Conservation (phyloP, 176 grass and related monocot genomes). For the Oryza coarctata region DNA sequence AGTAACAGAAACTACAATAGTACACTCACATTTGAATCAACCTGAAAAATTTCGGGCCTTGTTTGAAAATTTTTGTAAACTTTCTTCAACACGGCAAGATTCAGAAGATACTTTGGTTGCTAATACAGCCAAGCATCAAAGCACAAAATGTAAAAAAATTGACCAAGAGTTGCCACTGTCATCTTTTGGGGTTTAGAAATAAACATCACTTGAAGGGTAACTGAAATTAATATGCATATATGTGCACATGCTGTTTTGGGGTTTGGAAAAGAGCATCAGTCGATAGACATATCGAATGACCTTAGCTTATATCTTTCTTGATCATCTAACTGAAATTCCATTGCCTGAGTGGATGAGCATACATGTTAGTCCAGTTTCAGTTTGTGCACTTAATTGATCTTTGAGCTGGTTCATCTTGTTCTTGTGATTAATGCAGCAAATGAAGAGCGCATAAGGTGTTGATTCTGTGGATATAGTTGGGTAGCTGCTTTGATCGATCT, state of each 20-base stretch:
- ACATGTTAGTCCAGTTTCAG: background rate
- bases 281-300: background rate
- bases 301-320: background rate
- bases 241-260: background rate
- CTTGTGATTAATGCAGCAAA: slow-evolving; percentile 36
- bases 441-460: slow-evolving; percentile 37
- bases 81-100: background rate
- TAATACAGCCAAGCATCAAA: background rate
- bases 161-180: background rate
- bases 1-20: background rate
- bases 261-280: background rate
- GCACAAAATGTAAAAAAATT: background rate
- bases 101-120: background rate
- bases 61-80: background rate
- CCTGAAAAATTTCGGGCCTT: background rate
- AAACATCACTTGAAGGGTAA: background rate
- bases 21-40: background rate
- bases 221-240: background rate
- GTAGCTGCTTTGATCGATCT: slow-evolving; percentile 10
- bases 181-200: background rate
- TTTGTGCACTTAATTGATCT: background rate
- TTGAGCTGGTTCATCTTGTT: slow-evolving; percentile 14
- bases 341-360: background rate
- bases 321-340: background rate
- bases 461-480: background rate